Evolutionary conservation across 2,329 filamentous ascomycete genomes (phyloP).

Genomic region (Aphanocladium album): DNA sequence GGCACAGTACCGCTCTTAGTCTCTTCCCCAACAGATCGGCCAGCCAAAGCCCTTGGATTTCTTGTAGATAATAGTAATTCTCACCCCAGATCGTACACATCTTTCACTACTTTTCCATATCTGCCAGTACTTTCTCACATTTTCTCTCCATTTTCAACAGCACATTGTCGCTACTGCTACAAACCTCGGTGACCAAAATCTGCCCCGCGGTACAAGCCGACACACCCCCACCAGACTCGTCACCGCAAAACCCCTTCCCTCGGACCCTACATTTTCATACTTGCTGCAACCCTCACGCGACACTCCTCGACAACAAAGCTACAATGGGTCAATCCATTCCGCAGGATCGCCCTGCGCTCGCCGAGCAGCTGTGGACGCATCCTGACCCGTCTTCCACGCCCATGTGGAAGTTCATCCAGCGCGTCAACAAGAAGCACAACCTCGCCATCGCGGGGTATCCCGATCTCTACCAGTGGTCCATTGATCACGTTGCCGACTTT

Average conservation of each 20-base stretch:
- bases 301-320: background rate
- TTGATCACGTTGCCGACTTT: constrained; percentile 68
- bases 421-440: constrained; percentile 62
- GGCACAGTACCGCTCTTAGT: background rate
- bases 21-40: constrained; percentile 7
- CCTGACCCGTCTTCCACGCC: constrained; percentile 59
- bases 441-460: constrained; percentile 62
- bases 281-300: background rate
- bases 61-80: background rate
- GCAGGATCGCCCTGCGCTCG: constrained; percentile 9
- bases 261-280: background rate
- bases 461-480: constrained; percentile 80
- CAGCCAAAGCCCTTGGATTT: background rate
- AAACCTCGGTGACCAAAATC: too few relatives aligned
- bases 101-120: background rate
- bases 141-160: background rate
- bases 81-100: background rate
- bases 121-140: background rate
- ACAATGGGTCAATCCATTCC: constrained; percentile 13
- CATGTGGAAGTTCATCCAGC: constrained; percentile 67
- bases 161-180: too few relatives aligned
- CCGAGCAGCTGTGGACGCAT: constrained; percentile 65
- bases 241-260: too few relatives aligned
- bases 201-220: too few relatives aligned
- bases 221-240: too few relatives aligned